These are phyloP conservation scores for Cladosporium sp. DNA, from an alignment of 2,329 filamentous ascomycete genomes.

Conservation along the genomic window DNA sequence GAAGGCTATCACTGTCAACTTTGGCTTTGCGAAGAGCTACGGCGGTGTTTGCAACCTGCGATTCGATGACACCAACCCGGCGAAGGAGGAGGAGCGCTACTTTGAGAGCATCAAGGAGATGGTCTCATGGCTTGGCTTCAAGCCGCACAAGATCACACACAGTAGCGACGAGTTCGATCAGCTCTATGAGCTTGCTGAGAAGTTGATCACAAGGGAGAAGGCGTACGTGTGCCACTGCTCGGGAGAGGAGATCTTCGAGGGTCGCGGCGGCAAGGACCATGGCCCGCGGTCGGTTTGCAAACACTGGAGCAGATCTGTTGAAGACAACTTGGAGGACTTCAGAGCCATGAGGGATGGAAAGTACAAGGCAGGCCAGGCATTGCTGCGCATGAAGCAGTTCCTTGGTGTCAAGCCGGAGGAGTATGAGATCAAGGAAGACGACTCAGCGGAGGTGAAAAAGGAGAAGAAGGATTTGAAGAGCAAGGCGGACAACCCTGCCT, in stretches of 20 bases:
- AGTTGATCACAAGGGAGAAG: conserved; percentile 70
- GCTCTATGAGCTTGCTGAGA: conserved; percentile 85
- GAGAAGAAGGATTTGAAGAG: conserved; percentile 39
- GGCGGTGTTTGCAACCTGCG: conserved; percentile 75
- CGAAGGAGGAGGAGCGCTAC: conserved; percentile 87
- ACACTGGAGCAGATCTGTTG: conserved; percentile 73
- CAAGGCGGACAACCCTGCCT: conserved; percentile 78
- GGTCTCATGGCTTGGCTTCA: conserved; percentile 83
- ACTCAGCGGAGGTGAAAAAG: conserved; percentile 37
- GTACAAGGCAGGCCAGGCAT: conserved; percentile 81
- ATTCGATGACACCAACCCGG: conserved; percentile 95
- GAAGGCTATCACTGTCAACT: conserved; percentile 95
- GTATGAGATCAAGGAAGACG: conserved; percentile 37
- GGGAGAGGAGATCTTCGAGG: conserved; percentile 80
- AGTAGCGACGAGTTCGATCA: conserved; percentile 88
- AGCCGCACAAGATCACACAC: conserved; percentile 76
- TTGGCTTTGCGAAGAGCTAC: conserved; percentile 86
- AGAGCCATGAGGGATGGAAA: conserved; percentile 88
- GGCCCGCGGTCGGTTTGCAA: conserved; percentile 75
- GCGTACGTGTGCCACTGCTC: conserved; percentile 86
- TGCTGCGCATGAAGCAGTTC: conserved; percentile 92
- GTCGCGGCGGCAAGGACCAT: conserved; percentile 74
- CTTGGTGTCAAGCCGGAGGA: conserved; percentile 50
- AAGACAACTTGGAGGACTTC: conserved; percentile 81
- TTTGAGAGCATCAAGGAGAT: conserved; percentile 89